Evolutionary conservation across 768 basidiomycete species (phyloP), one percentile per base, ranked within the genome.

Genomic region (Mycena maculata): DNA sequence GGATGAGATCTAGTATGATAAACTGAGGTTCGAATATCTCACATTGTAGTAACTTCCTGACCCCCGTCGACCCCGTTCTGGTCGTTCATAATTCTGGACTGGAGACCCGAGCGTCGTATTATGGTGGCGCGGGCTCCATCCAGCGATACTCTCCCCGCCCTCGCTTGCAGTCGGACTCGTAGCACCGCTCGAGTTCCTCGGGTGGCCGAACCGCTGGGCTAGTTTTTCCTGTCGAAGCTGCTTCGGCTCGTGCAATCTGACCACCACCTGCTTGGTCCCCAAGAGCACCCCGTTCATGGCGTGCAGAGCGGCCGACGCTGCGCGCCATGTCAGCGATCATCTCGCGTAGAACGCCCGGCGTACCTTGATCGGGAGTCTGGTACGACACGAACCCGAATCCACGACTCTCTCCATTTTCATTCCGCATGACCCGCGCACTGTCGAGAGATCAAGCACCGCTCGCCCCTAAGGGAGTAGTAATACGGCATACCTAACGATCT

Each of bases 371-470:
- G 23, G 94, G 92, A 11, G 88, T 86, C 75, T 94, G 92, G 79
- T 82, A 96, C 3, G 92, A 94, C 45, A 96, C 95, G 73, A 96
- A 97, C 30, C 95, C 95, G 75, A 96, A 97, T 12, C 95, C 92
- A 70, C 93, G 90, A 78, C 92, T 91, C 55, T 91, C 89, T 36
- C 92, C 92, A 64, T 68, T 79, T 74, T 96, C 94, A 71, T 93
- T 94, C 25, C 92, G 88, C 95, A 96, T 96, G 44, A 96, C 94
- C 64, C 95, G 90, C 48, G 95, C 95, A 80, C 94, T 94, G 59
- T n/a, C 23, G 38, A 47, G 7, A 36, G 53, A 12, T 54, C 59
- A 48, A 53, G 60, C 33, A n/a, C 22, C 36, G 48, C 4, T 28
- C 16, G 39, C 15, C 41, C 13, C 25, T 4, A 22, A 41, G 27